Base-by-base conservation (phyloP, 306 rosid genomes). In the Elaeagnus macrophylla region DNA sequence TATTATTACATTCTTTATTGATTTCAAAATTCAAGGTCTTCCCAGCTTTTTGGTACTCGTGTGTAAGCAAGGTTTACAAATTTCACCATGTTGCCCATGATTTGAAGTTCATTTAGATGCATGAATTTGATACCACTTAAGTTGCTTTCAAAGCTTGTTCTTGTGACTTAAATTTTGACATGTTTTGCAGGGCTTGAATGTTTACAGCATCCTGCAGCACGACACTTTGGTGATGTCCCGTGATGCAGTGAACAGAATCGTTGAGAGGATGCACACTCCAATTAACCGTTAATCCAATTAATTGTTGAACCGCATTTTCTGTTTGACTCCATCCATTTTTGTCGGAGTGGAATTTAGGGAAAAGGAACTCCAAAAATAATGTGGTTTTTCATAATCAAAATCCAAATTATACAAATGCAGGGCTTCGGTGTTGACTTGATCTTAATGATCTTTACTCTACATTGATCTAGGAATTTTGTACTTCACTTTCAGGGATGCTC, bases 171-270 rank as follows among this genome's bases (percentile, higher is more conserved):
- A 7, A 52, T 46, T 54, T 65, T 71, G 20, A 43, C 59, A 37
- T 64, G 56, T 66, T 56, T 72, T 83, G 75, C 66, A 91, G 99
- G 99, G 99, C 54, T 75, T 91, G 83, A 87, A 91, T 51, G 96
- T 91, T 62, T 87, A 87, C 73, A 82, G 87, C 71, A 82, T 87
- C 71, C 76, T 91, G 74, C 84, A 68, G 76, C 95, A 91, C 39
- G 96, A 91, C 67, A 87, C 96, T 39, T 65, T 91, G 58, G 85
- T 91, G 61, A 87, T 91, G 95, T 84, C 96, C 48, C 82, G 83
- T 17, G 79, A 62, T 77, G 99, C 96, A 0, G 80, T 86, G 48
- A 78, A 74, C 77, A 81, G 70, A 77, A 91, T 91, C 53, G 96
- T 87, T 32, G 82, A 85, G 75, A 86, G 93, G n/a, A 82, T 87